phyloP scores from a whole-genome alignment of 345 rosid genomes.

The Ricinus communis region DNA sequence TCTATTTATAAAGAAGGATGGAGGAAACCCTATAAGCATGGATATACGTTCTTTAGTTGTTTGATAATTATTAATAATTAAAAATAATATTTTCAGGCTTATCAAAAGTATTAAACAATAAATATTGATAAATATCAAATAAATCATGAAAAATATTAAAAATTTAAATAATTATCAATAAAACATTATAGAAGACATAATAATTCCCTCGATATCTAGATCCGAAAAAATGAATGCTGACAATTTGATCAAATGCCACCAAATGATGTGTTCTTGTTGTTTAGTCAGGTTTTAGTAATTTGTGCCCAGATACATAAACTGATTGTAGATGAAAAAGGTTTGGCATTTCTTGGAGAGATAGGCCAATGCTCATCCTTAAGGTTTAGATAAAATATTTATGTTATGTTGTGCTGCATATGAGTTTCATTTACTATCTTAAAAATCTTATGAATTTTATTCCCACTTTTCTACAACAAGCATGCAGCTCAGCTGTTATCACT shows the following conservation, averaged over 20 bases:
- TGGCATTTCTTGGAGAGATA: conserved; percentile 84
- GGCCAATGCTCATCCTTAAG: conserved; percentile 82
- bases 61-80: too few relatives aligned
- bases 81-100: too few relatives aligned
- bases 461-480: conserved; percentile 48
- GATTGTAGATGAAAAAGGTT: conserved; percentile 79
- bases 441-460: not conserved
- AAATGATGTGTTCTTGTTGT: conserved; percentile 8
- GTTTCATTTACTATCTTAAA: not conserved
- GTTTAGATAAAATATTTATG: conserved; percentile 27
- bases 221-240: too few relatives aligned
- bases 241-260: conserved; percentile 3
- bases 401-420: not conserved
- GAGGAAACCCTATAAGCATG: too few relatives aligned
- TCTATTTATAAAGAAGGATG: too few relatives aligned
- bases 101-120: too few relatives aligned
- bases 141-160: too few relatives aligned
- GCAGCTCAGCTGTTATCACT: conserved; percentile 93
- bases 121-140: too few relatives aligned
- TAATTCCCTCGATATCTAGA: too few relatives aligned
- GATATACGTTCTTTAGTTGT: too few relatives aligned
- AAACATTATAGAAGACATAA: too few relatives aligned
- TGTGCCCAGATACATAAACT: conserved; percentile 96
- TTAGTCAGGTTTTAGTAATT: conserved; percentile 83
- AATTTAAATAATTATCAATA: too few relatives aligned